A percentile compares a stretch with the other conserved stretches of the same genome.
Evolutionary conservation across 192 early-diverging fungal species (phyloP).

Genomic region (Umbelopsis isabellina): DNA sequence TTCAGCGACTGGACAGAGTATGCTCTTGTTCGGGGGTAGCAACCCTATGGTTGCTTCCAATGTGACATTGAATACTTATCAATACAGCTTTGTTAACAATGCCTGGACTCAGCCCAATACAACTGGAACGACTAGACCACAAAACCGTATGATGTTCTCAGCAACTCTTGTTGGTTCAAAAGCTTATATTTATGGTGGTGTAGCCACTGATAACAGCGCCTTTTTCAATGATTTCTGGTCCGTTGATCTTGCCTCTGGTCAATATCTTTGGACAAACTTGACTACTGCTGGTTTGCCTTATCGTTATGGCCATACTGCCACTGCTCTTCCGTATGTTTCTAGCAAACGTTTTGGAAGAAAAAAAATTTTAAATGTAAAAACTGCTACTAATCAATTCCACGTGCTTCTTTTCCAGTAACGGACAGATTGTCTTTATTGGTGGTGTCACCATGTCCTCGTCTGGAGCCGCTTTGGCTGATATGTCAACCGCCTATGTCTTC

Average conservation of each 20-base stretch:
- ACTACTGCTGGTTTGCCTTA: slow-evolving; percentile 19
- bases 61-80: not conserved
- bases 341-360: not conserved
- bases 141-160: slow-evolving; percentile 25
- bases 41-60: slow-evolving; percentile 5
- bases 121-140: not conserved
- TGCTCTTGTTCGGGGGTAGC: slow-evolving; percentile 25
- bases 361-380: too few relatives aligned
- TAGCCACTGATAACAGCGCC: slow-evolving; percentile 5
- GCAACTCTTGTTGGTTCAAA: slow-evolving; percentile 25
- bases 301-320: slow-evolving; percentile 32
- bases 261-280: slow-evolving; percentile 18
- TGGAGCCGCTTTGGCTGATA: slow-evolving; percentile 21
- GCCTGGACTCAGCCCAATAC: slow-evolving; percentile 13
- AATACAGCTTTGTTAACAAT: slow-evolving; percentile 20
- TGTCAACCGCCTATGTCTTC: slow-evolving; percentile 27
- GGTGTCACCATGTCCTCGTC: slow-evolving; percentile 23
- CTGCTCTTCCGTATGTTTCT: slow-evolving; percentile 19
- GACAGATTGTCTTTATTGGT: slow-evolving; percentile 36
- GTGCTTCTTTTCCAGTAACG: slow-evolving; percentile 25
- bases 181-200: slow-evolving; percentile 38
- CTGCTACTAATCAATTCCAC: not conserved
- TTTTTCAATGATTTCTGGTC: slow-evolving; percentile 27
- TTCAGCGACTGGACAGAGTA: slow-evolving; percentile 10
- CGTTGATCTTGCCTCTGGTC: slow-evolving; percentile 15